phyloP scores from a whole-genome alignment of 495 filamentous ascomycete species.

The Coniosporium apollinis region DNA sequence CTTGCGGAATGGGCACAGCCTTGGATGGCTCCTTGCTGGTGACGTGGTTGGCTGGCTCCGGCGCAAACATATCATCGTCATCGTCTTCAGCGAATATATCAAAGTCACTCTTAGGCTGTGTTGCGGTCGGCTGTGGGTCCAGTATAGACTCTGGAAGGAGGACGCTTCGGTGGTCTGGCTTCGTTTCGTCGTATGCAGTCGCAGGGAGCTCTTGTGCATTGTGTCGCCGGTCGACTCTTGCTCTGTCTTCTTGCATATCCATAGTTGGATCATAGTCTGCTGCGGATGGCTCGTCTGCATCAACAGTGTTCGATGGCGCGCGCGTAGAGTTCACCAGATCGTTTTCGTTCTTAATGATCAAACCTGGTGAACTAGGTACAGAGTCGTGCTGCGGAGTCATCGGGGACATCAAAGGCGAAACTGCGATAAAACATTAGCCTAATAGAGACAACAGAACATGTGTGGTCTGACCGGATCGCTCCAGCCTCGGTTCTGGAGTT shows the following conservation, averaged over 20 bases:
- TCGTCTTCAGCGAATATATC: slow-evolving; percentile 96
- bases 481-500: slow-evolving; percentile 12
- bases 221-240: slow-evolving; percentile 48
- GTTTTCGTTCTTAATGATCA: slow-evolving; percentile 39
- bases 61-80: slow-evolving; percentile 77
- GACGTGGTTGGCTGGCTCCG: slow-evolving; percentile 31
- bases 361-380: slow-evolving; percentile 33
- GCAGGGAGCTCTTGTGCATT: slow-evolving; percentile 40
- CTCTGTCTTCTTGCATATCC: slow-evolving; percentile 81
- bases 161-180: slow-evolving; percentile 37
- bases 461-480: slow-evolving; percentile 5
- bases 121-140: slow-evolving; percentile 19
- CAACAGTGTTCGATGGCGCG: slow-evolving; percentile 22
- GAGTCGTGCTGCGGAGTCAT: slow-evolving; percentile 31
- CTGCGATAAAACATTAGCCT: slow-evolving; percentile 3
- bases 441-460: not conserved
- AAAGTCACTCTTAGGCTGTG: slow-evolving; percentile 42
- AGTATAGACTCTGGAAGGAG: slow-evolving; percentile 31
- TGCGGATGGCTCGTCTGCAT: slow-evolving; percentile 70
- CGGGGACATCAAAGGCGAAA: slow-evolving; percentile 19
- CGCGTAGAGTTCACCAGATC: slow-evolving; percentile 42
- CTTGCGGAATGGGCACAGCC: slow-evolving; percentile 26
- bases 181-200: slow-evolving; percentile 42
- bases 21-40: slow-evolving; percentile 24
- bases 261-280: slow-evolving; percentile 89